These are phyloP conservation scores for Melanogaster broomeanus DNA, from an alignment of 768 basidiomycete species.

Conservation along the genomic window DNA sequence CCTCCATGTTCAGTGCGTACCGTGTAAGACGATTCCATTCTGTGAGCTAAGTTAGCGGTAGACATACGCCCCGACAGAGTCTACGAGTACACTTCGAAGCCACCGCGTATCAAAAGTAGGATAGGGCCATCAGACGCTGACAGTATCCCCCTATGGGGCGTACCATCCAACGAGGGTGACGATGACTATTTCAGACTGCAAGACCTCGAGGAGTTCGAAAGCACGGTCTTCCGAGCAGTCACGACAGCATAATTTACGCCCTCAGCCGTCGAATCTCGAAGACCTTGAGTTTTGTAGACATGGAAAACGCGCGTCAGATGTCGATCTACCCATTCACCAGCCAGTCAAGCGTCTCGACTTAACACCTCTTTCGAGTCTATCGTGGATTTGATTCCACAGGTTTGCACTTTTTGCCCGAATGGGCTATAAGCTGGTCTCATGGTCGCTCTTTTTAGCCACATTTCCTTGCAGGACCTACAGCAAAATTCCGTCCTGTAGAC, in stretches of 20 bases:
- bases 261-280: not conserved
- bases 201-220: slow-evolving; percentile 47
- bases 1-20: slow-evolving; percentile 24
- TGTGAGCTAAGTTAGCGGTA: slow-evolving; percentile 14
- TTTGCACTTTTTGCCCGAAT: slow-evolving; percentile 24
- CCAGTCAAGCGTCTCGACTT: slow-evolving; percentile 36
- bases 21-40: not conserved
- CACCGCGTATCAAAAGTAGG: slow-evolving; percentile 12
- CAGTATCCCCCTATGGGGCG: slow-evolving; percentile 42
- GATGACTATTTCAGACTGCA: slow-evolving; percentile 38
- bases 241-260: not conserved
- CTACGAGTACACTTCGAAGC: slow-evolving; percentile 22
- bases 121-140: not conserved
- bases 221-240: slow-evolving; percentile 30
- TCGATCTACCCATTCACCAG: slow-evolving; percentile 1
- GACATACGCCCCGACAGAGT: slow-evolving; percentile 16
- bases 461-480: slow-evolving; percentile 19
- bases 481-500: slow-evolving; percentile 16
- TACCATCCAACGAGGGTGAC: slow-evolving; percentile 24
- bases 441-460: slow-evolving; percentile 24
- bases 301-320: slow-evolving; percentile 11
- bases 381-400: slow-evolving; percentile 46
- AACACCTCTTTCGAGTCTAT: slow-evolving; percentile 39
- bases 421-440: slow-evolving; percentile 10
- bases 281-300: not conserved